Conservation (phyloP, 345 rosid species). For the Arabis alpina region DNA sequence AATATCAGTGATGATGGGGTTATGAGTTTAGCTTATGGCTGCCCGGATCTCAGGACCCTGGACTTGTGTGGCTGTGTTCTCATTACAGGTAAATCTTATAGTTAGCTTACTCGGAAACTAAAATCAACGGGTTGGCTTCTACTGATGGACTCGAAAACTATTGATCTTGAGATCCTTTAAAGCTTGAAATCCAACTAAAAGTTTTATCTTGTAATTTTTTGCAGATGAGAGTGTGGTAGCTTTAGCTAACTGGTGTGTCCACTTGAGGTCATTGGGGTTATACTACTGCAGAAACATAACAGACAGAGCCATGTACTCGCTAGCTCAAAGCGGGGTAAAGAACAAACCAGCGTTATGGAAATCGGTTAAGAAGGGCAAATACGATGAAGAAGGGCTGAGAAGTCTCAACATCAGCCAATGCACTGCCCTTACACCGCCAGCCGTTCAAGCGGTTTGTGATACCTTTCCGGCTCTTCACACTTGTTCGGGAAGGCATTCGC, state of each 20-base stretch:
- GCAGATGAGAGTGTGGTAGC: conserved; percentile 92
- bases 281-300: conserved; percentile 95
- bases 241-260: conserved; percentile 77
- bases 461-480: conserved; percentile 96
- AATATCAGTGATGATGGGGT: conserved; percentile 85
- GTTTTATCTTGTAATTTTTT: conserved; percentile 6
- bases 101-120: not conserved
- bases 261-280: conserved; percentile 73
- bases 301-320: conserved; percentile 83
- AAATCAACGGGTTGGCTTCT: not conserved
- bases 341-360: conserved; percentile 65
- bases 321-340: conserved; percentile 72
- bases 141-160: not conserved
- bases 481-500: conserved; percentile 92
- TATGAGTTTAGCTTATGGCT: conserved; percentile 81
- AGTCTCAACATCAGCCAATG: conserved; percentile 98
- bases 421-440: conserved; percentile 90
- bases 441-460: conserved; percentile 93
- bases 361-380: conserved; percentile 51
- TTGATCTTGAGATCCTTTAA: not conserved
- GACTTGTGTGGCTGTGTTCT: conserved; percentile 82
- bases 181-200: not conserved
- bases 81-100: conserved; percentile 69
- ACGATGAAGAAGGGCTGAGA: conserved; percentile 76
- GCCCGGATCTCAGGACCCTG: conserved; percentile 82